Percentiles rank a stretch among this genome's conserved stretches.
Evolutionary conservation across 371 early-diverging fungal species (phyloP).

Genomic region (Blastocladiella emersonii): DNA sequence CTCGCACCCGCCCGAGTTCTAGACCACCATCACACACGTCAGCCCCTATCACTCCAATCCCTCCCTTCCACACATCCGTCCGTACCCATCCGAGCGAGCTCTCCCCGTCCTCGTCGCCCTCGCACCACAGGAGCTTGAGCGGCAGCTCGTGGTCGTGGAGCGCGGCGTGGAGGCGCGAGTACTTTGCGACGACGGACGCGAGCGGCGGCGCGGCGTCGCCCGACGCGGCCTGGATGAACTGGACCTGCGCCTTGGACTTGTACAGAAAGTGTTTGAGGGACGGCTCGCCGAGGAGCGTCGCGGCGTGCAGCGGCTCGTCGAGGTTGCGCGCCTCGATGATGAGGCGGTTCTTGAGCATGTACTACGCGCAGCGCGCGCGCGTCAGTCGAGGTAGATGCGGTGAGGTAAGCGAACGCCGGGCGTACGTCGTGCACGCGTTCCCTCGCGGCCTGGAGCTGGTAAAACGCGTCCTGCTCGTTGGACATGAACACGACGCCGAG

Average conservation of each 20-base stretch:
- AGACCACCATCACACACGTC: background rate
- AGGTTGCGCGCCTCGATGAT: background rate
- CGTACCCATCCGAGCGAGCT: background rate
- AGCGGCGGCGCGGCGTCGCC: background rate
- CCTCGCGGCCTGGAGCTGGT: conserved; percentile 59
- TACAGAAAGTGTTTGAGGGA: conserved; percentile 55
- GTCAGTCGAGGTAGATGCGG: background rate
- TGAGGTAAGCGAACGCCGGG: background rate
- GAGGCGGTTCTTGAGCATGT: conserved; percentile 14
- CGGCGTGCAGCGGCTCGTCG: background rate
- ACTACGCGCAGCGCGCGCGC: background rate
- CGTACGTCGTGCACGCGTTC: conserved; percentile 43
- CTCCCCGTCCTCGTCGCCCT: background rate
- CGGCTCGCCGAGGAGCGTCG: too few relatives aligned
- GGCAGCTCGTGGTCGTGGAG: background rate
- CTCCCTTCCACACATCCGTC: too few relatives aligned
- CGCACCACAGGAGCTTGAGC: background rate
- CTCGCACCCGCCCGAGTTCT: background rate
- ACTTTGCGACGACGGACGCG: background rate
- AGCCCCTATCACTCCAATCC: background rate
- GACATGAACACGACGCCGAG: conserved; percentile 60
- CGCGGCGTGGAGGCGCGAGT: background rate
- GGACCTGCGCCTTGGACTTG: conserved; percentile 48
- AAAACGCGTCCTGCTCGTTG: conserved; percentile 68
- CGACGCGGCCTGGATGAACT: conserved; percentile 36